Evolutionary conservation across 2,329 filamentous ascomycete species (phyloP).

Genomic region (Pseudogymnoascus sp.): DNA sequence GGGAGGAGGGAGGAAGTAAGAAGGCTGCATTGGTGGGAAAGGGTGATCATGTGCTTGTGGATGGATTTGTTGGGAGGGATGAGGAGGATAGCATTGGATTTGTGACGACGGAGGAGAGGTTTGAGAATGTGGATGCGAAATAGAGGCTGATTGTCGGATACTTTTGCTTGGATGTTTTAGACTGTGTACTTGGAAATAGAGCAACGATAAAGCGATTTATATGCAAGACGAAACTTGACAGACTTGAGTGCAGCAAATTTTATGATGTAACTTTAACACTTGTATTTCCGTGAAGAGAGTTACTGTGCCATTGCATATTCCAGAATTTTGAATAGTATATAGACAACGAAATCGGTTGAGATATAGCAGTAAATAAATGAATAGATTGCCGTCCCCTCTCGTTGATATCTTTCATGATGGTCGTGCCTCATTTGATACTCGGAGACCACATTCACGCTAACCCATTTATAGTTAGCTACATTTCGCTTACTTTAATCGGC

Average conservation of each 20-base stretch:
- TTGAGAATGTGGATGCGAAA: conserved; percentile 6
- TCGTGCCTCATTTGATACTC: background rate
- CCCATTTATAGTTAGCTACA: background rate
- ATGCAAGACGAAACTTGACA: background rate
- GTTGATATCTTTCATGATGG: background rate
- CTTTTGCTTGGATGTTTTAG: background rate
- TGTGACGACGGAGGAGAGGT: background rate
- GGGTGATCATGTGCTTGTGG: background rate
- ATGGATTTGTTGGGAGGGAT: background rate
- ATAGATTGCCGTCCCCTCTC: background rate
- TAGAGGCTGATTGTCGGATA: background rate
- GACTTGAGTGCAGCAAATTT: background rate
- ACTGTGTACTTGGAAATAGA: background rate
- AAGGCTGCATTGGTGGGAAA: background rate
- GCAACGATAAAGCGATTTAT: background rate
- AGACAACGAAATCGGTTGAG: too few species aligned
- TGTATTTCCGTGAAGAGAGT: background rate
- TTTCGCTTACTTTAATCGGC: conserved; percentile 11
- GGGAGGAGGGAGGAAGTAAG: background rate
- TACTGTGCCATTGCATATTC: background rate
- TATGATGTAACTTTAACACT: background rate
- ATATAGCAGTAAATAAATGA: background rate
- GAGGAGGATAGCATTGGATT: background rate
- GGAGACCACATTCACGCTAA: background rate
- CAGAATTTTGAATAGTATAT: too few species aligned